These are phyloP conservation scores for Geosiphon pyriformis DNA, from an alignment of 192 early-diverging fungal genomes.

Conservation along the genomic window DNA sequence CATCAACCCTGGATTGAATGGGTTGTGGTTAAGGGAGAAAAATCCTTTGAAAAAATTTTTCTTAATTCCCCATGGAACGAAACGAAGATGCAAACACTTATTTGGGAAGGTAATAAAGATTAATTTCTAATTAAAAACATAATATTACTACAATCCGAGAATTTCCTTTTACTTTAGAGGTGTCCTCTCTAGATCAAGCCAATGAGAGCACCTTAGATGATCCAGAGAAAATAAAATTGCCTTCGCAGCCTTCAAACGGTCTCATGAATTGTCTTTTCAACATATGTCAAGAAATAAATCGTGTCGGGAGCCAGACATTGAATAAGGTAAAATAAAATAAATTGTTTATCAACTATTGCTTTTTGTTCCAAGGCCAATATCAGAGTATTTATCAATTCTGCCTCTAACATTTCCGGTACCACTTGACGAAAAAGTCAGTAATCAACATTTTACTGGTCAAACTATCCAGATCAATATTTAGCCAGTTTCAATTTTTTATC, in stretches of 20 bases:
- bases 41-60: constrained; percentile 27
- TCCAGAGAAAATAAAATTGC: constrained; percentile 30
- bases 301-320: constrained; percentile 36
- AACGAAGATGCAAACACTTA: constrained; percentile 31
- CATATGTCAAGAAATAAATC: constrained; percentile 42
- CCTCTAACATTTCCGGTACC: too few species aligned
- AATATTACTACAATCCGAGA: neutral
- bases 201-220: neutral
- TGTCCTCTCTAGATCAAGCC: constrained; percentile 3
- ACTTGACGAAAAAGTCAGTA: constrained; percentile 4
- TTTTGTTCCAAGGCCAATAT: too few species aligned
- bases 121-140: too few species aligned
- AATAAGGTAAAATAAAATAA: constrained; percentile 54
- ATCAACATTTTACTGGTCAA: constrained; percentile 20
- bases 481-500: constrained; percentile 20
- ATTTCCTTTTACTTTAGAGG: neutral
- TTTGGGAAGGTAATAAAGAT: constrained; percentile 51
- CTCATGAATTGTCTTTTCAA: constrained; percentile 40
- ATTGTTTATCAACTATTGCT: too few species aligned
- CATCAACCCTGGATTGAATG: constrained; percentile 42
- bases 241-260: constrained; percentile 36
- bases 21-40: constrained; percentile 21
- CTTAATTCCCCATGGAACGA: constrained; percentile 36
- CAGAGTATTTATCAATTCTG: too few species aligned
- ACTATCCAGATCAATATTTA: constrained; percentile 22